Percentiles rank a stretch among this genome's conserved stretches.
These are phyloP conservation scores for Penicillium herquei DNA, from an alignment of 495 filamentous ascomycete genomes.

Conservation along the genomic window DNA sequence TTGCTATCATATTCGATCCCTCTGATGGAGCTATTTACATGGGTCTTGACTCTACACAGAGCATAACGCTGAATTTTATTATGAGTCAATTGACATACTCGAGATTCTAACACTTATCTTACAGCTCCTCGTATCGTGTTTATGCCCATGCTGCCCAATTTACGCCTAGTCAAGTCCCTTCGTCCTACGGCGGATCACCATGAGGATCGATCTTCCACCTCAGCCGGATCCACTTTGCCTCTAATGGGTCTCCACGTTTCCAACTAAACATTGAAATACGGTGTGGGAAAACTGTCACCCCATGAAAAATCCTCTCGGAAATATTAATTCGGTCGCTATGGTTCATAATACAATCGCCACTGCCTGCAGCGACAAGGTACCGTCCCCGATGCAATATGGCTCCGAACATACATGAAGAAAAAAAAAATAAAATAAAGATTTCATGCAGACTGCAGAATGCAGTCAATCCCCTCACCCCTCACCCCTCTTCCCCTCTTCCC, in stretches of 20 bases:
- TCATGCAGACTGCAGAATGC: too few relatives aligned
- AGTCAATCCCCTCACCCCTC: too few relatives aligned
- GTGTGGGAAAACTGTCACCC: background rate
- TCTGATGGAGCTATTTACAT: too few relatives aligned
- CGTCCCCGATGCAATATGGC: too few relatives aligned
- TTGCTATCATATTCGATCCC: conserved; percentile 13
- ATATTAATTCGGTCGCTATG: background rate
- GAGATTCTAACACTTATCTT: too few relatives aligned
- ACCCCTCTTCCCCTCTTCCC: too few relatives aligned
- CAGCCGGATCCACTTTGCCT: conserved; percentile 20
- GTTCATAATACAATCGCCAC: too few relatives aligned
- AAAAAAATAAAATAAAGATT: too few relatives aligned
- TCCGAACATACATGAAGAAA: too few relatives aligned
- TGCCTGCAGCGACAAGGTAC: too few relatives aligned
- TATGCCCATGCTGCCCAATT: background rate
- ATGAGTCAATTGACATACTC: background rate
- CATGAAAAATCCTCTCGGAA: background rate
- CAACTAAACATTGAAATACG: conserved; percentile 4
- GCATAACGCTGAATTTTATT: background rate
- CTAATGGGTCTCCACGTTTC: conserved; percentile 11
- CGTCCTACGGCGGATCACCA: conserved; percentile 1
- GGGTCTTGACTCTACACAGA: background rate
- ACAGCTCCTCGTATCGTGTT: too few relatives aligned
- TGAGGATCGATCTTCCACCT: conserved; percentile 15
- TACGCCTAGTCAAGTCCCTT: background rate